Percentiles rank a stretch among this genome's conserved stretches.
These are phyloP conservation scores for Puccinia polysora DNA, from an alignment of 1,284 basidiomycete species.

Conservation along the genomic window DNA sequence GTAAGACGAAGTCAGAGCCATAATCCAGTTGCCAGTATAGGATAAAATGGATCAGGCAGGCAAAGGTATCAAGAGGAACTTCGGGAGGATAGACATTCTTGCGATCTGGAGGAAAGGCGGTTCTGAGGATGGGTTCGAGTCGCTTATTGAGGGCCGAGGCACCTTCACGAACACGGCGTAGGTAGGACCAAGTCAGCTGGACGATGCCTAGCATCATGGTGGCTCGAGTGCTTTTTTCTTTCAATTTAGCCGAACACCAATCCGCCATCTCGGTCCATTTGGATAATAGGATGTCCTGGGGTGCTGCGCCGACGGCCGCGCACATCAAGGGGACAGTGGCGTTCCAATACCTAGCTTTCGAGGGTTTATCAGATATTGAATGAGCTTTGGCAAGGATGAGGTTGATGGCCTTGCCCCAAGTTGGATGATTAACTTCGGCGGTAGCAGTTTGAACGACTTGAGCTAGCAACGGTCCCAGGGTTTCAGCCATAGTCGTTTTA, in stretches of 20 bases:
- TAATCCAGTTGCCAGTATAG: slow-evolving; percentile 80
- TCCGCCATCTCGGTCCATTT: slow-evolving; percentile 61
- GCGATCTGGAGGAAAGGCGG: slow-evolving; percentile 73
- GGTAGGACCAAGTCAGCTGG: slow-evolving; percentile 85
- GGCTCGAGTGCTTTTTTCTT: slow-evolving; percentile 70
- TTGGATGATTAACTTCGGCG: slow-evolving; percentile 90
- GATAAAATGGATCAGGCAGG: slow-evolving; percentile 74
- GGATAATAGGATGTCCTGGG: slow-evolving; percentile 75
- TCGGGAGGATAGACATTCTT: slow-evolving; percentile 66
- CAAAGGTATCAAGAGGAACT: slow-evolving; percentile 70
- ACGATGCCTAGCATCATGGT: slow-evolving; percentile 75
- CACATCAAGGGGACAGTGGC: slow-evolving; percentile 80
- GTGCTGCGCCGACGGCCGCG: slow-evolving; percentile 78
- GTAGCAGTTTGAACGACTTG: slow-evolving; percentile 67
- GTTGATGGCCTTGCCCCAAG: slow-evolving; percentile 87
- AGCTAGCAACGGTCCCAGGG: slow-evolving; percentile 62
- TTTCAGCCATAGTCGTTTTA: slow-evolving; percentile 81
- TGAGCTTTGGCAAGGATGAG: slow-evolving; percentile 75
- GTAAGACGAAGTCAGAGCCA: slow-evolving; percentile 71
- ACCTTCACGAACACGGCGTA: slow-evolving; percentile 84
- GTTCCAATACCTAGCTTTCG: slow-evolving; percentile 85
- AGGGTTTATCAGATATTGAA: slow-evolving; percentile 65
- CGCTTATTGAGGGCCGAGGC: slow-evolving; percentile 70
- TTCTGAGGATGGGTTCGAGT: slow-evolving; percentile 70
- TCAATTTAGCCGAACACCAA: slow-evolving; percentile 38